Conservation (phyloP, 352 stramenopile genomes). For the Thraustotheca clavata region DNA sequence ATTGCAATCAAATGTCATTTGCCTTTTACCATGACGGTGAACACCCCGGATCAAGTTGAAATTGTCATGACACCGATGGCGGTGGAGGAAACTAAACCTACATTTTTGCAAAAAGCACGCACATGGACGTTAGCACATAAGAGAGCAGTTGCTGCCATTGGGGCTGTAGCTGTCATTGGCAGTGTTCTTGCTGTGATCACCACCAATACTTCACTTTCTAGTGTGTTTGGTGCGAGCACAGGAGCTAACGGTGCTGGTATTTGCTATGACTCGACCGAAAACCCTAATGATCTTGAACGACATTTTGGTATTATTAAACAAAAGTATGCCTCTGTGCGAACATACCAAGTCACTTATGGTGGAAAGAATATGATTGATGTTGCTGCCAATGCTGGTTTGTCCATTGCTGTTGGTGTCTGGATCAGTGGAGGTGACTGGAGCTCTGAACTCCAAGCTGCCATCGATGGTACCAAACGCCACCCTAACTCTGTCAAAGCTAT, state of each 20-base stretch:
- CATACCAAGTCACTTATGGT: slow-evolving; percentile 54
- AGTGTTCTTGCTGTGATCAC: slow-evolving; percentile 1
- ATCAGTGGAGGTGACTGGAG: slow-evolving; percentile 20
- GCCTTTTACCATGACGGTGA: not conserved
- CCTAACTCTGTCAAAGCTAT: slow-evolving; percentile 36
- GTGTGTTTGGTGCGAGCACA: not conserved
- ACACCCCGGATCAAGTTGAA: not conserved
- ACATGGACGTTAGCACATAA: not conserved
- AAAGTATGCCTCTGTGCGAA: slow-evolving; percentile 49
- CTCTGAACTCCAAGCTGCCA: slow-evolving; percentile 31
- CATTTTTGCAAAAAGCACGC: not conserved
- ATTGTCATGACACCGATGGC: not conserved
- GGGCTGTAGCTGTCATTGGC: slow-evolving; percentile 8
- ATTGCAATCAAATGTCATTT: not conserved
- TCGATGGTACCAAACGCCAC: slow-evolving; percentile 35
- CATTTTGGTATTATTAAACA: slow-evolving; percentile 13
- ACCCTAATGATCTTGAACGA: not conserved
- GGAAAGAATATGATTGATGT: slow-evolving; percentile 41
- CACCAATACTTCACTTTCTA: not conserved
- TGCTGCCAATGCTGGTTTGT: slow-evolving; percentile 32
- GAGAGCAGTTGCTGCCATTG: not conserved
- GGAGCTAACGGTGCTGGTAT: not conserved
- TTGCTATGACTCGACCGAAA: slow-evolving; percentile 20
- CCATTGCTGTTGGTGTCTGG: slow-evolving; percentile 32
- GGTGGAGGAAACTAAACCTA: not conserved